These are phyloP conservation scores for Cubamyces sp. DNA, from an alignment of 768 basidiomycete genomes.

Conservation along the genomic window DNA sequence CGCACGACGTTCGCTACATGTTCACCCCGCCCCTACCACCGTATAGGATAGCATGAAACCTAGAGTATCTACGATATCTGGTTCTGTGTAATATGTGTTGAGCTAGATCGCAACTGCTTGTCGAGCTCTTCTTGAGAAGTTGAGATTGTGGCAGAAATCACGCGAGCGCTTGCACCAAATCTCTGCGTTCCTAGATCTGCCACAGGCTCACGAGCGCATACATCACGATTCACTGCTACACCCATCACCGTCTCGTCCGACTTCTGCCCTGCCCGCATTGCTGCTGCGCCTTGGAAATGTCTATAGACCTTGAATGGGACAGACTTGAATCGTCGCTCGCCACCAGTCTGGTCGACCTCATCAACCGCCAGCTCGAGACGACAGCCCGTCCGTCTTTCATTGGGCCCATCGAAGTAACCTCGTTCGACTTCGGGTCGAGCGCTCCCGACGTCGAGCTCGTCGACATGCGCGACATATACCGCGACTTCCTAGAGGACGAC, in stretches of 20 bases:
- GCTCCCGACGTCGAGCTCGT: constrained; percentile 88
- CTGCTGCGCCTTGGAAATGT: constrained; percentile 55
- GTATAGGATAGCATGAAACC: constrained; percentile 20
- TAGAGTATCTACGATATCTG: constrained; percentile 27
- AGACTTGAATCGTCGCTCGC: constrained; percentile 78
- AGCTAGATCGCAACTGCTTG: background rate
- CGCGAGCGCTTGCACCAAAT: background rate
- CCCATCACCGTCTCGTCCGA: too few relatives aligned
- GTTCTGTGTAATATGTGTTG: constrained; percentile 18
- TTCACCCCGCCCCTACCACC: constrained; percentile 9
- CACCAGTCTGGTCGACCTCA: constrained; percentile 64
- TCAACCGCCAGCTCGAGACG: constrained; percentile 77
- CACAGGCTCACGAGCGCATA: background rate
- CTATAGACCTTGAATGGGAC: constrained; percentile 93
- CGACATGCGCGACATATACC: constrained; percentile 92
- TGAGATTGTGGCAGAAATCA: background rate
- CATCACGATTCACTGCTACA: background rate
- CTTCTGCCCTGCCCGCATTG: background rate
- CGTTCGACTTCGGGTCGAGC: constrained; percentile 84
- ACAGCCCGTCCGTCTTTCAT: constrained; percentile 90
- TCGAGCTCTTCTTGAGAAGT: background rate
- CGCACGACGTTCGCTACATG: constrained; percentile 18
- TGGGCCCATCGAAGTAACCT: constrained; percentile 85
- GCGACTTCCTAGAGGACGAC: constrained; percentile 87
- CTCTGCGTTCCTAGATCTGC: background rate